Evolutionary conservation across 108 stramenopile species (phyloP), one percentile per base, ranked within the genome.

Genomic region (Aurantiochytrium sp.): DNA sequence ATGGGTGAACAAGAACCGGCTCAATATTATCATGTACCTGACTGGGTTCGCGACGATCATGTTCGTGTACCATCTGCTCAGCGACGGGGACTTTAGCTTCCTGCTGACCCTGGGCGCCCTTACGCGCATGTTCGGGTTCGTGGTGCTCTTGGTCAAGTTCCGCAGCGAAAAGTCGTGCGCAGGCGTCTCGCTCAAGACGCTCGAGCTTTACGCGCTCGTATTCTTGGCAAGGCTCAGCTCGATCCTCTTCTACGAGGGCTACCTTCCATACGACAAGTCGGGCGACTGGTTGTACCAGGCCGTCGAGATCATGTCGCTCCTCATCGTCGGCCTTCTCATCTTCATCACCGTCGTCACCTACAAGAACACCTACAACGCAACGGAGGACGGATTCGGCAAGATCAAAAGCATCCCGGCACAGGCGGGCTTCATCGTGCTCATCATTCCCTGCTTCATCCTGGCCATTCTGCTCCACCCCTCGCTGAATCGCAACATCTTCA

Each of bases 201-300:
- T 98, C 92, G 95, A 99, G 90, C 89, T 96, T 36, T 99, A 99
- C 90, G 89, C 86, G 54, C 87, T 95, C 10, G 97, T 97, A 22
- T 98, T 97, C 90, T 95, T 96, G 89, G 95, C 95, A 55, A 96
- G 98, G 4, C 92, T 99, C n/a, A 94, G 96, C 24, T 95, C 95
- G 81, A 98, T 99, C 88, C 92, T 98, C 87, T 94, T 97, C 52
- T 97, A 98, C 92, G 96, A 98, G 90, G 98, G 98, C 24, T 98
- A 99, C 89, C 92, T 99, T 31, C 98, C 98, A n/a, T 99, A 97
- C 88, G 98, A 99, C 90, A 96, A 97, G 88, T 96, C 95, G 34
- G 98, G 98, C 52, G 98, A 98, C 90, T 98, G 97, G 97, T 91
- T 98, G 55, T 99, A 99, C 92, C 98, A 98, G 88, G 85, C 94